Base-by-base conservation (phyloP, 352 stramenopile genomes). In the Sclerospora graminicola region DNA sequence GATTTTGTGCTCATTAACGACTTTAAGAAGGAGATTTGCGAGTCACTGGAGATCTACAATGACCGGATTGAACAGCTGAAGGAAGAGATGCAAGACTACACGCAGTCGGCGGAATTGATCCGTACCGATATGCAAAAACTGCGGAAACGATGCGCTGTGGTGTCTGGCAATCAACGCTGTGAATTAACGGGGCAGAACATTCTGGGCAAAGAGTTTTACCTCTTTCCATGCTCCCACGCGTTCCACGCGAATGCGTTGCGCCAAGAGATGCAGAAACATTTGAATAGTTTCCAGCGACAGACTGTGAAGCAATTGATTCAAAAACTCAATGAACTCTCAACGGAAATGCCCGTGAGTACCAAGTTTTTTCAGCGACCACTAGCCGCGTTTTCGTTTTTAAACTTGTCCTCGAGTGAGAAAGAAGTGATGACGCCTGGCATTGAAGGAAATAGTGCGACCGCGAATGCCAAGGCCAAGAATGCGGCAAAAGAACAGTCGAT, bases 1-100 rank as follows among this genome's bases (percentile, higher is more conserved):
- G 90, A 97, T 48, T 97, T 97, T 60, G 85, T 96, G 16, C 80
- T 95, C 33, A 97, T 97, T 49, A 95, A 97, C 55, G 78, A 93
- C 40, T 97, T 97, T 59, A 97, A 97, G 63, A 93, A 94, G 52
- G 84, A 97, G 54, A 97, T 97, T 55, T 96, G 85, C 45, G 76
- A 93, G 39, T 94, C 81, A 15, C 67, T 97, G 3, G 81, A 96
- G 45, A 62, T 89, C 5, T 96, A 95, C 63, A 93, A 92, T 54
- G 74, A 91, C 48, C 79, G 79, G 41, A 96, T 96, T 48, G 82
- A 96, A 36, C 68, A 90, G 46, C 63, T 97, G 13, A 95, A 96
- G 45, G 77, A 82, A 41, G 87, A 97, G 51, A 97, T 96, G 89
- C 76, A 93, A 47, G 83, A 96, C 48, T 96, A 93, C 58, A 95